Base-by-base conservation (phyloP, 306 rosid genomes). In the Lathyrus aphaca region DNA sequence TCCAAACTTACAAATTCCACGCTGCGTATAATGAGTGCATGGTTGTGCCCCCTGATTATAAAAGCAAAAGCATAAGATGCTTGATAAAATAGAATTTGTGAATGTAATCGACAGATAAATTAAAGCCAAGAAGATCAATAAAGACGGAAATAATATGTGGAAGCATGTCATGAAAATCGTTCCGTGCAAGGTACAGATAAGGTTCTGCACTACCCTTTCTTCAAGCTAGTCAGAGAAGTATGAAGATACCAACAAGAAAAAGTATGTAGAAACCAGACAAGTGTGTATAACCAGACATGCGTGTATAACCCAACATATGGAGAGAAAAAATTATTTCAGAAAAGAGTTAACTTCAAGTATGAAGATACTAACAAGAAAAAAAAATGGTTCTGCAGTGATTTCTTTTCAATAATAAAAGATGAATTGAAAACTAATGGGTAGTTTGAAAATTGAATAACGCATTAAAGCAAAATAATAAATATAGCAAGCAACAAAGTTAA, bases 1-100 rank as follows among this genome's bases (percentile, higher is more conserved):
- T 56, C 99, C 99, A 70, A 89, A 95, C 77, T 89, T 95, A 72
- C 99, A 95, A 46, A 84, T 81, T 76, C 99, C 99, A 63, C 80
- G 90, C 77, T 95, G 97, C 3, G 86, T 80, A 81, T 86, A 95
- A 85, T 91, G 99, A 82, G 88, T 82, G 77, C 97, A 95, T 50
- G 85, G 84, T 8, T 88, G 87, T 54, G 99, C 93, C 66, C 96
- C 99, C 99, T 95, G 91, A 65, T 72, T 45, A 80, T 46, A 70
- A 84, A 73, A 73, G 77, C 49, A 73, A 50, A 75, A 72, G 77
- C 46, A 76, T 74, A 76, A 62, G 69, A 78, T 44, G 50, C 68
- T 45, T 58, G 50, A 68, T 40, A 62, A 45, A 16, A 13, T 58
- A 39, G 38, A 73, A 75, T 37, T n/a, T 8, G 38, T 35, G 12